A percentile compares a stretch with the other conserved stretches of the same genome.
Evolutionary conservation across 2,329 filamentous ascomycete genomes (phyloP).

Genomic region (Colletotrichum phormii): DNA sequence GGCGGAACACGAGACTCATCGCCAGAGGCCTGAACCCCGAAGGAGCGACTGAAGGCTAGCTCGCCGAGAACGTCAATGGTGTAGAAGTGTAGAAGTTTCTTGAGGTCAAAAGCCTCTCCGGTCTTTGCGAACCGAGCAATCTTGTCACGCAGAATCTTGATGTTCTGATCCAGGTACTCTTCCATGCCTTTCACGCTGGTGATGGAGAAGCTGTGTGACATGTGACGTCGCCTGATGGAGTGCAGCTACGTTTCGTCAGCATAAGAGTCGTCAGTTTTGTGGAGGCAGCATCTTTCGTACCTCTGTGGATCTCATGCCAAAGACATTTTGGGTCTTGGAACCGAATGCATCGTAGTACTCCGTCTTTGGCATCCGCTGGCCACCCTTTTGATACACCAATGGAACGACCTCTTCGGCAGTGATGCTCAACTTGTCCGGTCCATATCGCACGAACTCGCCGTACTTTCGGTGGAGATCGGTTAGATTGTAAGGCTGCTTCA

Average conservation of each 20-base stretch:
- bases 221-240: slow-evolving; percentile 12
- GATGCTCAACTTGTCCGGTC: slow-evolving; percentile 27
- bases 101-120: slow-evolving; percentile 44
- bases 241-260: background rate
- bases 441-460: slow-evolving; percentile 20
- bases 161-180: slow-evolving; percentile 45
- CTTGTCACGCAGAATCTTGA: slow-evolving; percentile 42
- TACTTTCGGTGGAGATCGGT: slow-evolving; percentile 14
- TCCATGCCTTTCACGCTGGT: slow-evolving; percentile 49
- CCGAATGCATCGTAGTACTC: slow-evolving; percentile 26
- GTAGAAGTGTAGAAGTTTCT: slow-evolving; percentile 44
- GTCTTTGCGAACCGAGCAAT: slow-evolving; percentile 31
- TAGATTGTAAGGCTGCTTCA: slow-evolving; percentile 22
- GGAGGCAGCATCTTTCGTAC: background rate
- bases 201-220: slow-evolving; percentile 24
- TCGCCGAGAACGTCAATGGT: slow-evolving; percentile 44
- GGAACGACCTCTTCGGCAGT: slow-evolving; percentile 26
- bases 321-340: slow-evolving; percentile 11
- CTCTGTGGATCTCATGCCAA: slow-evolving; percentile 19
- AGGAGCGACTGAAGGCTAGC: slow-evolving; percentile 47
- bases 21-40: slow-evolving; percentile 43
- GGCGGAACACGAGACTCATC: slow-evolving; percentile 46
- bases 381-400: slow-evolving; percentile 22
- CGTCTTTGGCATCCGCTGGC: slow-evolving; percentile 25
- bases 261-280: background rate